These are phyloP conservation scores for Suhomyces ambrosiae DNA, from an alignment of 1,139 yeast species.

Conservation along the genomic window DNA sequence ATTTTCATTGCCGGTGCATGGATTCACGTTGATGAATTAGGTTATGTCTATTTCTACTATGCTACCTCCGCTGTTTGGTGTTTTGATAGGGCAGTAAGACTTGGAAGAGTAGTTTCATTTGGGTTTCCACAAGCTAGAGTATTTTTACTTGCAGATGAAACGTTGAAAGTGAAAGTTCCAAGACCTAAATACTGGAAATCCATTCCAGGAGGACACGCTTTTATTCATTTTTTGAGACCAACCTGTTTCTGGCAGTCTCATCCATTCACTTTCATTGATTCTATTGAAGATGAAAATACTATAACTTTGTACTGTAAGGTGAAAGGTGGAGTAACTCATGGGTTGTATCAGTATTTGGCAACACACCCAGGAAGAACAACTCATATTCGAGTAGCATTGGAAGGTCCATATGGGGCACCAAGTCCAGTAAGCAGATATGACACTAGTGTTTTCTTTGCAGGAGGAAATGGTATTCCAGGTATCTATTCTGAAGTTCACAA, in stretches of 20 bases:
- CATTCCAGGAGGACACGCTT: constrained; percentile 55
- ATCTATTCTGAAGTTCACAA: constrained; percentile 41
- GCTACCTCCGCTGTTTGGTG: constrained; percentile 47
- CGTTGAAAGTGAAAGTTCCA: constrained; percentile 43
- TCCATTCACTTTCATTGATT: constrained; percentile 37
- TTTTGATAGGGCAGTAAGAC: constrained; percentile 42
- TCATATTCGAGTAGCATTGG: constrained; percentile 39
- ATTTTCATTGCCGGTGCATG: constrained; percentile 46
- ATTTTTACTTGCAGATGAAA: constrained; percentile 37
- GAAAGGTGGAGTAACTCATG: constrained; percentile 39
- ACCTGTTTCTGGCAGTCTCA: constrained; percentile 43
- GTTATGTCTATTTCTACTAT: constrained; percentile 42
- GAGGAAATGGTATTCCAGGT: constrained; percentile 55
- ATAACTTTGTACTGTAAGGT: constrained; percentile 37
- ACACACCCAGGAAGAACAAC: constrained; percentile 27
- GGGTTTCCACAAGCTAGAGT: constrained; percentile 44
- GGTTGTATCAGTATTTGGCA: constrained; percentile 26
- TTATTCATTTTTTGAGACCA: constrained; percentile 43
- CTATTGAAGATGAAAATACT: constrained; percentile 21
- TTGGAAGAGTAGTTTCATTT: constrained; percentile 34
- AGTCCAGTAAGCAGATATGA: constrained; percentile 39
- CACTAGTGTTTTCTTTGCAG: constrained; percentile 42
- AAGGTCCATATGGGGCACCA: constrained; percentile 51
- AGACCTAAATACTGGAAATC: constrained; percentile 45
- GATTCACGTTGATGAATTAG: constrained; percentile 43